Conservation (phyloP, 2,329 filamentous ascomycete genomes). For the Cladosporium austrohemisphaericum region DNA sequence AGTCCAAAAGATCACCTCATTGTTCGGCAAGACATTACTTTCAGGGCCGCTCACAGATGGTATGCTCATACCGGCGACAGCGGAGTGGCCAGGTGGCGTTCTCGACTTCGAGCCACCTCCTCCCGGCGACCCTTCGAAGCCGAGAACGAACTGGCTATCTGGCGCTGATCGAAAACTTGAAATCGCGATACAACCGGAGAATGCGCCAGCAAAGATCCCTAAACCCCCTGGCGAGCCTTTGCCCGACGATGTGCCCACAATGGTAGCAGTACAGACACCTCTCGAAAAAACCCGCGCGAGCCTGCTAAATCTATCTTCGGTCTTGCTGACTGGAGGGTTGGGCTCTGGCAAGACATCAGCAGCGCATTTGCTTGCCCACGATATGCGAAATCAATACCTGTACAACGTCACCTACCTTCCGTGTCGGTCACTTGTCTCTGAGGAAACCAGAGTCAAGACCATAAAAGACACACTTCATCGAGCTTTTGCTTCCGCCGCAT, state of each 20-base stretch:
- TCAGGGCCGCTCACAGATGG: constrained; percentile 87
- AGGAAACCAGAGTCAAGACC: constrained; percentile 82
- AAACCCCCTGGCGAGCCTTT: constrained; percentile 56
- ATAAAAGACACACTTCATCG: constrained; percentile 85
- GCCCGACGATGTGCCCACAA: constrained; percentile 50
- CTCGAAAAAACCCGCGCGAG: constrained; percentile 70
- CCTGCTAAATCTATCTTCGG: constrained; percentile 79
- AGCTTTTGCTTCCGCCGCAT: constrained; percentile 83
- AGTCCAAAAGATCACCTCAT: constrained; percentile 64
- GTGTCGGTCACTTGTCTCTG: constrained; percentile 81
- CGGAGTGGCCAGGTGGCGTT: constrained; percentile 79
- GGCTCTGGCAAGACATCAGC: constrained; percentile 87
- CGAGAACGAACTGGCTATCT: constrained; percentile 63
- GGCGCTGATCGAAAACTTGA: constrained; percentile 70
- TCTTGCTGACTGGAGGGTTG: constrained; percentile 81
- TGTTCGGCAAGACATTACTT: constrained; percentile 68
- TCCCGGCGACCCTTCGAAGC: constrained; percentile 44
- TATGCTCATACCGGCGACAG: constrained; percentile 64
- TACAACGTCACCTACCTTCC: constrained; percentile 84
- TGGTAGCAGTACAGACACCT: constrained; percentile 82
- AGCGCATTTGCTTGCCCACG: constrained; percentile 69
- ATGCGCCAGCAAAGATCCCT: constrained; percentile 58
- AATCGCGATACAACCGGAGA: constrained; percentile 72
- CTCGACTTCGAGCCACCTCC: constrained; percentile 68
- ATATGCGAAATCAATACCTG: constrained; percentile 66